Evolutionary conservation across 1,139 yeast species (phyloP).

Genomic region (Kluyveromyces sp.): DNA sequence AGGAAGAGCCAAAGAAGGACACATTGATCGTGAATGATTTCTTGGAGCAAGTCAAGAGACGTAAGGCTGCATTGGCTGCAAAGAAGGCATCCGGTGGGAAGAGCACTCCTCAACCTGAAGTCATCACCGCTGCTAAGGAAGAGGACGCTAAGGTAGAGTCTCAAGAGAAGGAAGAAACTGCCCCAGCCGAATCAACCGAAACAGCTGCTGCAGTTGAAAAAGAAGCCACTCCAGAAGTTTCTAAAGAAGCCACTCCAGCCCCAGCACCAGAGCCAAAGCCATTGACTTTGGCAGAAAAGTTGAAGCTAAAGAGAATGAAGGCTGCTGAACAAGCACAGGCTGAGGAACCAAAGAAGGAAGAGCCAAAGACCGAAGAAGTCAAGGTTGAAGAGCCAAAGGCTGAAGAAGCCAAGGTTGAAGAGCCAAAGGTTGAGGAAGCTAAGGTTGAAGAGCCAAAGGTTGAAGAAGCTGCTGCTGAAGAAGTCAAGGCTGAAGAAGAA

Average conservation of each 20-base stretch:
- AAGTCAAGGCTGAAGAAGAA: constrained; percentile 12
- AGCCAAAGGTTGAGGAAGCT: constrained; percentile 6
- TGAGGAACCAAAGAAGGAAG: constrained; percentile 10
- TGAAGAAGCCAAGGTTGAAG: constrained; percentile 12
- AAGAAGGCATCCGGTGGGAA: constrained; percentile 13
- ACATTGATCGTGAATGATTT: constrained; percentile 9
- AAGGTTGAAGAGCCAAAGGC: constrained; percentile 9
- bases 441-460: constrained; percentile 6
- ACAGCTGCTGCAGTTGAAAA: background rate
- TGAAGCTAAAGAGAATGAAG: constrained; percentile 11
- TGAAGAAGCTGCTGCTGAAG: constrained; percentile 6
- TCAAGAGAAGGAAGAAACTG: constrained; percentile 1
- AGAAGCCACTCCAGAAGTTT: constrained; percentile 12
- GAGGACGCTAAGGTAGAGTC: background rate
- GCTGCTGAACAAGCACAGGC: constrained; percentile 3
- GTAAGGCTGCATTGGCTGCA: constrained; percentile 21
- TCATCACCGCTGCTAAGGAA: constrained; percentile 8
- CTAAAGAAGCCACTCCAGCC: constrained; percentile 14
- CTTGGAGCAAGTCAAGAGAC: constrained; percentile 21
- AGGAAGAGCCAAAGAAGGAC: constrained; percentile 16
- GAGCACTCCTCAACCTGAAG: constrained; percentile 6
- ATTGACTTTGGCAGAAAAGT: constrained; percentile 16
- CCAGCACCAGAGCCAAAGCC: constrained; percentile 12
- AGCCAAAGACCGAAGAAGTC: constrained; percentile 12
- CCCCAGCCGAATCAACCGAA: no score